Conservation (phyloP, 2,329 filamentous ascomycete genomes). For the Venturia pyrina region DNA sequence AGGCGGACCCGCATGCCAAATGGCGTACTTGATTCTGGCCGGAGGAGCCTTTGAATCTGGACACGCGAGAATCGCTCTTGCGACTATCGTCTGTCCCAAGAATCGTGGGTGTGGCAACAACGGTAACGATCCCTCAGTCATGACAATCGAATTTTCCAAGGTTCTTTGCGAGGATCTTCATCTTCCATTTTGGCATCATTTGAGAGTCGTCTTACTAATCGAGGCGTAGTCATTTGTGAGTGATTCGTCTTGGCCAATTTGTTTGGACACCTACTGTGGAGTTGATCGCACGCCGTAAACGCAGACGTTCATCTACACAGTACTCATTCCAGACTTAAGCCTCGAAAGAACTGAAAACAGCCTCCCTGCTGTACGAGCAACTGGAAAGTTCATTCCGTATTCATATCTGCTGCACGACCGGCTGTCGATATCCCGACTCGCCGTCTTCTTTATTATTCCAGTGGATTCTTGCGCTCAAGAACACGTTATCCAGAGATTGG, state of each 20-base stretch:
- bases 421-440: neutral
- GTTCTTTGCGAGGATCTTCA: neutral
- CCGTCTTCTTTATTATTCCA: neutral
- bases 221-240: neutral
- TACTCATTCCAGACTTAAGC: neutral
- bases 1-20: neutral
- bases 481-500: neutral
- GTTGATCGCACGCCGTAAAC: neutral
- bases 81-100: neutral
- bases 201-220: neutral
- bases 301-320: neutral
- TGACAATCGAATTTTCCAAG: neutral
- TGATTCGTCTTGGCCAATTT: neutral
- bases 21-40: neutral
- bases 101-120: neutral
- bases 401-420: neutral
- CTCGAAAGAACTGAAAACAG: neutral
- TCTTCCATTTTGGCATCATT: neutral
- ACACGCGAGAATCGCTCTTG: neutral
- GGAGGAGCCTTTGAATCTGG: neutral
- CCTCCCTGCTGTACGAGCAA: neutral
- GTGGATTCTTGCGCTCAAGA: neutral
- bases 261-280: neutral
- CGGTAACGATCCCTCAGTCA: neutral
- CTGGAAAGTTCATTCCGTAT: neutral